Evolutionary conservation across 805 yeast species (phyloP), one percentile per base, ranked within the genome.

Genomic region (Spathaspora girioi): DNA sequence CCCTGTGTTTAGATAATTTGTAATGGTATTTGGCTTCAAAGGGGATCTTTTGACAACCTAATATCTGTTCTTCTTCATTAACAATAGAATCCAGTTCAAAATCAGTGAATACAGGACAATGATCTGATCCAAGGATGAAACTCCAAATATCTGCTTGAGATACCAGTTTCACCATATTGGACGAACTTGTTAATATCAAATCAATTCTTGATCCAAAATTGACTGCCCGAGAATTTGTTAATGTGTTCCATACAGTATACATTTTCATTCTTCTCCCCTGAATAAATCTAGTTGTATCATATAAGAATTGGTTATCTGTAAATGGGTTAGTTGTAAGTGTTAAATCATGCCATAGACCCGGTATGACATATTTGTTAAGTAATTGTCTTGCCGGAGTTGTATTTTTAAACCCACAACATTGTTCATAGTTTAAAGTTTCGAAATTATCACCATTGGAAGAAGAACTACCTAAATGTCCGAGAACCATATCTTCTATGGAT

Each of bases 161-260:
- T 1, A 78, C 62, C 8, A 50, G 40, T 0, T 61, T 50, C 3
- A 69, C 58, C 45, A 86, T 54, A 0, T 56, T 58, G 8, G 67
- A 54, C 12, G 58, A 51, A 23, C 86, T 78, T 0, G 49, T 18
- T 6, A 91, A 65, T 5, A 93, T 83, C 57, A 86, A 78, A 65
- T 93, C 99, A 20, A 93, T 86, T 49, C 99, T 73, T 1, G 97
- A 87, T 0, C 99, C 97, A 65, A 78, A 87, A 62, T 93, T 93
- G 1, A 85, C 74, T 0, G 94, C 91, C 29, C 99, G 70, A 18
- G 87, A 79, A 58, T 87, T 87, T 48, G 81, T 79, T 57, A 84
- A 67, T 1, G 91, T 87, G 66, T 91, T 92, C 99, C 99, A 93
- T 45, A 92, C 94, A 0, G 97, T 91, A 63, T 87, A 94, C 80